A percentile compares a stretch with the other conserved stretches of the same genome.
phyloP scores from a whole-genome alignment of 2,329 filamentous ascomycete genomes.

The Neonectria punicea region DNA sequence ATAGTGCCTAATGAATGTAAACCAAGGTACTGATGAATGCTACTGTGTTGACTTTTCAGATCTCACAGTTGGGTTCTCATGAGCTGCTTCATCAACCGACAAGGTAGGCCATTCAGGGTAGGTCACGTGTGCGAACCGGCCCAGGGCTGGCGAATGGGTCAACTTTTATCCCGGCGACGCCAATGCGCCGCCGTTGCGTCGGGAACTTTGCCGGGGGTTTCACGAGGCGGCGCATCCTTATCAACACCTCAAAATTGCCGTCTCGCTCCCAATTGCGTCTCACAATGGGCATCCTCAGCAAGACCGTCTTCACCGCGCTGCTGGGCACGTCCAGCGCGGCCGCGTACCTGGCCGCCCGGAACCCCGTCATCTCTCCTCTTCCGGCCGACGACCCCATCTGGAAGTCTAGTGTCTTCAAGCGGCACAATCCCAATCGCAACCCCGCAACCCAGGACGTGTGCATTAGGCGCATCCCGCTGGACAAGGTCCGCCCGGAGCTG shows the following conservation, averaged over 20 bases:
- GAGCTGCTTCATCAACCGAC: too few species aligned
- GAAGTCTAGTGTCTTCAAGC: constrained; percentile 64
- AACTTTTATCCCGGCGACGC: constrained; percentile 23
- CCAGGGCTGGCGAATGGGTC: background rate
- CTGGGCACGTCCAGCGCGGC: constrained; percentile 60
- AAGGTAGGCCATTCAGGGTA: too few species aligned
- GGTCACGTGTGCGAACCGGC: too few species aligned
- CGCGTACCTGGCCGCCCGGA: constrained; percentile 62
- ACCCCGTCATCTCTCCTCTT: constrained; percentile 67
- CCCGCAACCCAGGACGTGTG: constrained; percentile 72
- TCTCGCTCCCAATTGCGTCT: background rate
- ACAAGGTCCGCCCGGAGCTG: constrained; percentile 72
- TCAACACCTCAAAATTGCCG: background rate
- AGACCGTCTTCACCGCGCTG: constrained; percentile 57
- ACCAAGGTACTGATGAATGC: too few species aligned
- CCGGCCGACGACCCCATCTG: constrained; percentile 70
- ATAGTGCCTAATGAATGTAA: too few species aligned
- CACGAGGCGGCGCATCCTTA: background rate
- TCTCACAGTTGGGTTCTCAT: too few species aligned
- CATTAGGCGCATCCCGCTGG: constrained; percentile 69
- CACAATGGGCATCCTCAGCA: constrained; percentile 65
- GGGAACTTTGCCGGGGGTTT: constrained; percentile 17
- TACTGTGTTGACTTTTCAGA: too few species aligned
- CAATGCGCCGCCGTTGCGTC: background rate
- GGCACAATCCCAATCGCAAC: constrained; percentile 71